Evolutionary conservation across 352 stramenopile species (phyloP).

Genomic region (Phytophthora cryptogea): DNA sequence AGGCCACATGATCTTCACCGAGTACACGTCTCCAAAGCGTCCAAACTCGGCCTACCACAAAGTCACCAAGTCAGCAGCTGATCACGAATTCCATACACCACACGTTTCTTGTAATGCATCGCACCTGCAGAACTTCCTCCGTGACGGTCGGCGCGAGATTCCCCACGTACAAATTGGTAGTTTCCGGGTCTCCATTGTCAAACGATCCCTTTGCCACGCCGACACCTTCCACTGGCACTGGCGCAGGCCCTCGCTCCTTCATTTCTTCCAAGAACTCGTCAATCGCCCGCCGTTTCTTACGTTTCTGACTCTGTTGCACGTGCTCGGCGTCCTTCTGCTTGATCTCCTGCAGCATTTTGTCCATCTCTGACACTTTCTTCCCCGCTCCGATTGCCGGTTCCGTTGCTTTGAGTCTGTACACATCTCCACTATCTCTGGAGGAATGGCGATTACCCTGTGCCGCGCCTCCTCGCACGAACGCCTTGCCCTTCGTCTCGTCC

Average conservation of each 20-base stretch:
- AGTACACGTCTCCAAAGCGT: constrained; percentile 92
- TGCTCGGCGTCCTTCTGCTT: constrained; percentile 53
- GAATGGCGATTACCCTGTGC: neutral
- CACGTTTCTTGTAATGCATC: neutral
- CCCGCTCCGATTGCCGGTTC: neutral
- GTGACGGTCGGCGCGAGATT: constrained; percentile 94
- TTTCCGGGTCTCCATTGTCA: constrained; percentile 83
- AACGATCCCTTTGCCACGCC: constrained; percentile 68
- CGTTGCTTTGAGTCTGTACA: constrained; percentile 48
- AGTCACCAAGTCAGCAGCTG: constrained; percentile 7
- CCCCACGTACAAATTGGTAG: constrained; percentile 95
- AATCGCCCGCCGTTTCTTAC: constrained; percentile 74
- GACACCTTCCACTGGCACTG: constrained; percentile 25
- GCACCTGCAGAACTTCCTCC: constrained; percentile 87
- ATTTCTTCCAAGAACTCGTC: constrained; percentile 91
- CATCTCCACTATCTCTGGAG: constrained; percentile 10
- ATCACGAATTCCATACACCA: neutral
- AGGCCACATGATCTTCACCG: constrained; percentile 99
- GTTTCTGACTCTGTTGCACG: constrained; percentile 21
- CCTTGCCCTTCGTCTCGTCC: constrained; percentile 61
- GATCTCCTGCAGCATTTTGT: constrained; percentile 75
- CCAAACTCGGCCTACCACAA: constrained; percentile 73
- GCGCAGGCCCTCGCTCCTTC: constrained; percentile 59
- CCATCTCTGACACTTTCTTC: constrained; percentile 63
- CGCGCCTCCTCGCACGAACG: constrained; percentile 55